Percentiles rank a stretch among this genome's conserved stretches.
These are phyloP conservation scores for Rhizophagus clarus DNA, from an alignment of 192 early-diverging fungal species.

Conservation along the genomic window DNA sequence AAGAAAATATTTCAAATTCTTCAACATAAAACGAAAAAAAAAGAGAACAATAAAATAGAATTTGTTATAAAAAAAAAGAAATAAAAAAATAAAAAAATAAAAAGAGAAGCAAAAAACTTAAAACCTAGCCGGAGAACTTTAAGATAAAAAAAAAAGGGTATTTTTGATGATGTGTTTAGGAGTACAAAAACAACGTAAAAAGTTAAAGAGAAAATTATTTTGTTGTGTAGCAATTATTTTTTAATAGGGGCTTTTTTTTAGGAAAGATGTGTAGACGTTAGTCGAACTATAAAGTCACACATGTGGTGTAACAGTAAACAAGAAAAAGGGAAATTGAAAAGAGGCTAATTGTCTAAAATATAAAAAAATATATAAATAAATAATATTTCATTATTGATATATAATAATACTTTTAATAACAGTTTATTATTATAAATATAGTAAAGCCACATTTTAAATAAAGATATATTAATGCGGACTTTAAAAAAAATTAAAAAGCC, in stretches of 20 bases:
- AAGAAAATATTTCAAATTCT: too few species aligned
- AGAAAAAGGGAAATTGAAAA: slow-evolving; percentile 8
- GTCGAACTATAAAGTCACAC: neutral
- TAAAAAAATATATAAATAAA: neutral
- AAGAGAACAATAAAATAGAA: too few species aligned
- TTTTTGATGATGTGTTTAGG: neutral
- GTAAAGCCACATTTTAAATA: neutral
- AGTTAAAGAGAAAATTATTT: neutral
- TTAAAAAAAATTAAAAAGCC: neutral
- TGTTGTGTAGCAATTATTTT: neutral
- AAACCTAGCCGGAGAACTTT: too few species aligned
- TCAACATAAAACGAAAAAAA: too few species aligned
- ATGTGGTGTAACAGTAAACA: slow-evolving; percentile 17
- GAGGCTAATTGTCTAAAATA: slow-evolving; percentile 9
- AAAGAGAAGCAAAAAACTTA: neutral
- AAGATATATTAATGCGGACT: neutral
- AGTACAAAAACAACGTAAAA: neutral
- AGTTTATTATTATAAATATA: neutral
- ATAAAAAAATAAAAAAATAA: neutral
- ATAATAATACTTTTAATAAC: neutral
- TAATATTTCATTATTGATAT: neutral
- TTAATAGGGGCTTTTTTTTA: slow-evolving; percentile 8
- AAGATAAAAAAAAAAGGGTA: neutral
- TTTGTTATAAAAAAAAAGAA: too few species aligned
- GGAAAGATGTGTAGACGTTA: neutral